Base-by-base conservation (phyloP, 2,329 filamentous ascomycete species). In the Verticillium klebahnii region DNA sequence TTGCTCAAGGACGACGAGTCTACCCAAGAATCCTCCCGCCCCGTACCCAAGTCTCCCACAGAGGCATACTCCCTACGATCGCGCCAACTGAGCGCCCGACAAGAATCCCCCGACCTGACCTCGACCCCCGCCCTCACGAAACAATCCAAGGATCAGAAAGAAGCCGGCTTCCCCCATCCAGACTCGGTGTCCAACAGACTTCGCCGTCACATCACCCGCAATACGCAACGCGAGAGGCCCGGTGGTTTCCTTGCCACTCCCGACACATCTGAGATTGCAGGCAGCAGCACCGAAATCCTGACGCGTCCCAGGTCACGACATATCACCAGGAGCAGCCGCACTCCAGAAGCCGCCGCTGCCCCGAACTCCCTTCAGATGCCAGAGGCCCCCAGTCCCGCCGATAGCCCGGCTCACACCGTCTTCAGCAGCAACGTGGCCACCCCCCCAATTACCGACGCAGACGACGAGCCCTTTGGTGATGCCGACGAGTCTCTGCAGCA, bases 381-480 rank as follows among this genome's bases (percentile, higher is more conserved):
- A 50, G 80, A 84, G 56, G 76, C 76, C 0, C 77, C 76, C 5
- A 87, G 85, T 66, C 83, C 82, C 3, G 75, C 79, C 0, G 81
- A 76, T 32, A 85, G 82, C 69, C 82, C 86, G 61, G 77, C 82
- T 2, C 82, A 85, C 61, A 87, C 85, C 12, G 78, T 85, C 37
- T 89, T 90, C 68, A 83, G 81, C 67, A 83, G 80, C 70, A 87
- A 82, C 63, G 86, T 88, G 58, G 89, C 90, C 59, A 92, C 91
- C 11, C 90, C 91, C 34, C 90, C 90, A 7, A 86, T 92, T 66
- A 89, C 86, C 9, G 91, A 93, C 65, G 85, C 87, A 25, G 90
- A 93, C 64, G 75, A 86, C 12, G 89, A 90, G 65, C 83, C 85
- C 11, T 82, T 86, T 64, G 77, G 75, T 25, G 82, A 84, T 57